Base-by-base conservation (phyloP, 768 basidiomycete species). In the Kwoniella sp. region DNA sequence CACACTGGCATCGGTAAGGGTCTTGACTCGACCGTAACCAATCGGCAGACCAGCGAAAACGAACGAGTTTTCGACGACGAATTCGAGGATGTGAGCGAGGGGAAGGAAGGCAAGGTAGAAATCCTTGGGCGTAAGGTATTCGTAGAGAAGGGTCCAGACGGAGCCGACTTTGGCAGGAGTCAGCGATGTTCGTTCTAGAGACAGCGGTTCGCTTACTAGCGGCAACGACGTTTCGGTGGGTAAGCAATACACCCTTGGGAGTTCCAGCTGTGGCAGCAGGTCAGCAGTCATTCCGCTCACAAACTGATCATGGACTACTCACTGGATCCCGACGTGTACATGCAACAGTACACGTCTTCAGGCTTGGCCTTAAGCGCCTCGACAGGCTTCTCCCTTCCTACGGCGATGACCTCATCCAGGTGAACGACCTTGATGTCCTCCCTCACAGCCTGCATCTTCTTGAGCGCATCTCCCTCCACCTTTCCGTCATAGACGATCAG, bases 21-120 rank as follows among this genome's bases (percentile, higher is more conserved):
- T 99, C 83, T 95, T 96, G 72, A 92, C 84, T 43, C 86, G 84
- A 11, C 89, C 93, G 60, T 88, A 99, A 0, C 95, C 93, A 25
- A 82, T 81, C 23, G 83, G 84, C 77, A 92, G 78, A 56, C 91
- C 89, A 27, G 83, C 77, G 63, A 83, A 85, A 66, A 86, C 75
- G 69, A 89, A 79, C 50, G 78, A 76, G 39, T 88, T 77, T 78
- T 99, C 93, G 63, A 95, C 89, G 53, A 92, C 84, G 71, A 89
- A 95, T 76, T 98, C 93, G 55, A 99, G 79, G 58, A 98, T 91
- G 73, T 99, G 92, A 0, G 89, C 90, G 28, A 93, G 83, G 1
- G 91, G 92, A 3, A 96, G 81, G 77, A 89, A 95, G 1, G 91
- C 93, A 52, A 95, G 84, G 38, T 81, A 91, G 20, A 76, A 80